Evolutionary conservation across 371 early-diverging fungal genomes (phyloP), one percentile per base, ranked within the genome.

Genomic region (Actinomortierella ambigua): DNA sequence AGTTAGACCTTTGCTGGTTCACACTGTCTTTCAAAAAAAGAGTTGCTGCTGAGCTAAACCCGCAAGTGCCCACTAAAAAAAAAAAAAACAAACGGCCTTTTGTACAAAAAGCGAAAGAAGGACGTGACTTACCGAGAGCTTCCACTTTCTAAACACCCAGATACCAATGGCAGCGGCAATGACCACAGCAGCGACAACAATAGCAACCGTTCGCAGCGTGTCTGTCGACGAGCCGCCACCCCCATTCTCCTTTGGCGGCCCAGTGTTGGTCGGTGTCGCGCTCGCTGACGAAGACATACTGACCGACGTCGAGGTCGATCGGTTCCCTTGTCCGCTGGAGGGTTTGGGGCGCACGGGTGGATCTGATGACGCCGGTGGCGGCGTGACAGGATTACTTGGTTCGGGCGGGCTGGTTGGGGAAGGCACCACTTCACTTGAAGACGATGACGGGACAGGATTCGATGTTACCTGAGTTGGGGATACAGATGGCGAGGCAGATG

Each of bases 101-200:
- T 4, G 26, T 48, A 7, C 0, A 61, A 42, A 53, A 26, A n/a
- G 18, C 44, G 28, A 47, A 53, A 42, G 53, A 18, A 18, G 0
- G 2, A n/a, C 3, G 11, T 5, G 3, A 64, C 70, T 50, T 79
- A 77, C 77, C 28, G 77, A 67, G 28, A 79, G 75, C 65, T 79
- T 79, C 79, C 79, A 79, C 62, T 79, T 79, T 60, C 79, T 65
- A 57, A 79, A 79, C 50, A 79, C 75, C 76, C 77, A 79, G 62
- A 79, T 77, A 27, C 79, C 79, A 23, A 79, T 70, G 20, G 79
- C 77, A 1, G 79, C 75, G 24, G 68, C 68, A 24, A 77, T 63
- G 17, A 79, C 69, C 18, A 79, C 26, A 6, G 77, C 57, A 29
- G 68, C 79, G 2, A 79, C 71, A 26, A 71, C 77, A 53, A 75